These are phyloP conservation scores for Plantago ovata DNA, from an alignment of 257 asterid species.

Conservation along the genomic window DNA sequence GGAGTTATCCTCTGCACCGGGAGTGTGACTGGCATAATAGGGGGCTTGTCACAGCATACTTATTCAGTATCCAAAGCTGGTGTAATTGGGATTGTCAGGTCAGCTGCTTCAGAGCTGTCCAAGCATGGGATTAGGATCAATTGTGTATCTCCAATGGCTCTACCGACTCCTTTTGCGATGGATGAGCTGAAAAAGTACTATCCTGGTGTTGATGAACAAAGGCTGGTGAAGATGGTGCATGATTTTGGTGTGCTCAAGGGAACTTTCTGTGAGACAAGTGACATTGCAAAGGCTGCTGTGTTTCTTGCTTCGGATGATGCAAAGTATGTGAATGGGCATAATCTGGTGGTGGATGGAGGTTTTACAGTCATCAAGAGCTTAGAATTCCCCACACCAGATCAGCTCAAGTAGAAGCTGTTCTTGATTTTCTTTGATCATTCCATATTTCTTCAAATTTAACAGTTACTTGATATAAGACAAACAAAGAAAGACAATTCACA, in stretches of 20 bases:
- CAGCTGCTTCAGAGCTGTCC: constrained; percentile 58
- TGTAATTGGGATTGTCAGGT: constrained; percentile 57
- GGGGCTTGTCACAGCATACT: constrained; percentile 74
- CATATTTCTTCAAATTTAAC: too few species aligned
- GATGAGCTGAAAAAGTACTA: constrained; percentile 49
- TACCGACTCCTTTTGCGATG: constrained; percentile 60
- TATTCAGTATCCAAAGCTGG: constrained; percentile 64
- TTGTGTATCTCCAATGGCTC: constrained; percentile 72
- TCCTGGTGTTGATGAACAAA: constrained; percentile 34
- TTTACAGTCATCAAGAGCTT: constrained; percentile 34
- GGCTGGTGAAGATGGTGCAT: constrained; percentile 44
- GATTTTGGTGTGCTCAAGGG: constrained; percentile 52
- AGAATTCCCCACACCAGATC: constrained; percentile 30
- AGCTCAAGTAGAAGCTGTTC: constrained; percentile 11
- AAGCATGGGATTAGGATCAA: constrained; percentile 66
- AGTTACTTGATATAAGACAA: too few species aligned
- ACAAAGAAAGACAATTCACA: too few species aligned
- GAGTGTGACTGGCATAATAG: constrained; percentile 67
- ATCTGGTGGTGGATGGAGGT: constrained; percentile 74
- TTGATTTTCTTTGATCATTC: too few species aligned
- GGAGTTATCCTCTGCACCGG: constrained; percentile 84
- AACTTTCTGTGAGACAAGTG: constrained; percentile 52
- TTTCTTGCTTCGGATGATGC: constrained; percentile 74
- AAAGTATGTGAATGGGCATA: constrained; percentile 76
- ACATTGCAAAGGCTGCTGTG: constrained; percentile 76